Evolutionary conservation across 495 filamentous ascomycete species (phyloP), one percentile per base, ranked within the genome.

Genomic region (Lophiostoma macrostomum): DNA sequence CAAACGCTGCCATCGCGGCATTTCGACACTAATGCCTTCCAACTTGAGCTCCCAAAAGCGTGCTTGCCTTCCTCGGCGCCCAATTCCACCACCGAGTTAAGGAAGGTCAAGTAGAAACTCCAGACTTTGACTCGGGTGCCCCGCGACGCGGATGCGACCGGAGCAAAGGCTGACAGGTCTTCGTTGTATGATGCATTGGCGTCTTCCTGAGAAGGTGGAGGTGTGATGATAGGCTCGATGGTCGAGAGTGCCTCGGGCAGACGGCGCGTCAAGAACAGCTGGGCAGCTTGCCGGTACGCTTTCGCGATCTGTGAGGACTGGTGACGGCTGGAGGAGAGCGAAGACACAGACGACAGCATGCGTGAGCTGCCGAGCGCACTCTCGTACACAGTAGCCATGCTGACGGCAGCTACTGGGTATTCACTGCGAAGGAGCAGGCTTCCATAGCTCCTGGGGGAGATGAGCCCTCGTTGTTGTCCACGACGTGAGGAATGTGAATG

Each of bases 81-180:
- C 58, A 96, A 74, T 55, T 97, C 90, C 29, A 91, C 76, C 38
- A 95, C 85, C 20, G 87, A 87, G 71, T 95, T 94, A 28, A 97
- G 76, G 20, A 97, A 80, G 0, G 90, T 95, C 42, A 97, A 80
- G 68, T 97, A 97, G 60, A 98, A 77, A 69, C 88, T 94, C 94
- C 94, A 98, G 47, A 96, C 82, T 68, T 96, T 97, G 70, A 96
- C 88, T 56, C 91, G 76, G 50, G 86, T 88, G 31, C 81, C 83
- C 44, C 82, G 76, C 39, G 86, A 86, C 48, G 86, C 86, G 54
- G 73, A 75, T 44, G 82, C 81, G 42, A 95, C 83, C 2, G 87
- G 87, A 34, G 88, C 86, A 24, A 74, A 69, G 13, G 64, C 53
- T 12, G 69, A 59, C 12, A 54, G 34, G 28, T 56, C 55, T 11